A percentile compares a stretch with the other conserved stretches of the same genome.
Evolutionary conservation across 768 basidiomycete genomes (phyloP).

Genomic region (Astraeus odoratus): DNA sequence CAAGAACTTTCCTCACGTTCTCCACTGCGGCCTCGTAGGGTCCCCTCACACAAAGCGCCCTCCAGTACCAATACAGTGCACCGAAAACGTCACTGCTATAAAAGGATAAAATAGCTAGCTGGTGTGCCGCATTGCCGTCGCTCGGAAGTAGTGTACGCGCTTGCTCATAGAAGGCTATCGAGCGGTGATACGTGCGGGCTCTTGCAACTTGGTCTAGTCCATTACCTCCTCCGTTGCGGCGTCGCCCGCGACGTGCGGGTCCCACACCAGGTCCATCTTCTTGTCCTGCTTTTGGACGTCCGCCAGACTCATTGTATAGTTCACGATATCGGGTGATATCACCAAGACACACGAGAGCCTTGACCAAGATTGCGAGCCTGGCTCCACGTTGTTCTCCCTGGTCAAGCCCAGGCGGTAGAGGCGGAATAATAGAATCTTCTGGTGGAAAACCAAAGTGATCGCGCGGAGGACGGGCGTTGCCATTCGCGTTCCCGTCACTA

Average conservation of each 20-base stretch:
- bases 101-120: conserved; percentile 86
- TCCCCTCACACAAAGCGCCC: conserved; percentile 78
- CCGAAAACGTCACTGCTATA: conserved; percentile 80
- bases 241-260: conserved; percentile 32
- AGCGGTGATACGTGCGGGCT: conserved; percentile 64
- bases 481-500: conserved; percentile 4
- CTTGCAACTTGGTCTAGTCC: conserved; percentile 43
- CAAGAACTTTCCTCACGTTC: conserved; percentile 71
- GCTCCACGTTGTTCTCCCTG: conserved; percentile 42
- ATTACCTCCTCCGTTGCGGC: conserved; percentile 43
- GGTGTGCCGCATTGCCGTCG: conserved; percentile 93
- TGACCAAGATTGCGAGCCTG: conserved; percentile 73
- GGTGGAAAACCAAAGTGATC: conserved; percentile 62
- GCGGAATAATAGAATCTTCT: conserved; percentile 36
- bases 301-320: conserved; percentile 70
- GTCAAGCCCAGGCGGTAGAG: conserved; percentile 34
- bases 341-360: conserved; percentile 85
- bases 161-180: conserved; percentile 77
- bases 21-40: conserved; percentile 86
- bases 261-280: conserved; percentile 41
- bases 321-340: conserved; percentile 94
- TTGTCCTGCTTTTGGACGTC: conserved; percentile 60
- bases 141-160: conserved; percentile 76
- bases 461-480: conserved; percentile 34
- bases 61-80: conserved; percentile 82